Percentiles rank a stretch among this genome's conserved stretches.
Evolutionary conservation across 495 filamentous ascomycete species (phyloP).

Genomic region (Trichodelitschia bisporula): DNA sequence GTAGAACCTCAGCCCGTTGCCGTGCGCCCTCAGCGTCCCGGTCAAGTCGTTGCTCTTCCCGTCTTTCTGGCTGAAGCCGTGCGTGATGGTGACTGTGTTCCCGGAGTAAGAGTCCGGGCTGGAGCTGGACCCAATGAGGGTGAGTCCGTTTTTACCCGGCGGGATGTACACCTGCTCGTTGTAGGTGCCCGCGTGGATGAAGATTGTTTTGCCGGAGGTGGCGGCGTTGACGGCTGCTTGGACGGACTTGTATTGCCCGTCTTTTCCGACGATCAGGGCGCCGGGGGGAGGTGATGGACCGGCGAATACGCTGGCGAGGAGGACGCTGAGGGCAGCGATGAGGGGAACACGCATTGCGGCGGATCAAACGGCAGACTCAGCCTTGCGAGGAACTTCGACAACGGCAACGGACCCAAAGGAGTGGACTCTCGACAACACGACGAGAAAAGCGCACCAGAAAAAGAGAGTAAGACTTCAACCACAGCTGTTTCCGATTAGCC

Average conservation of each 20-base stretch:
- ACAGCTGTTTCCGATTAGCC: too few relatives aligned
- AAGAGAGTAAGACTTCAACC: too few relatives aligned
- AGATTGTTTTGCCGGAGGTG: slow-evolving; percentile 29
- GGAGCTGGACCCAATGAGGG: slow-evolving; percentile 36
- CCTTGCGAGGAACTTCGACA: too few relatives aligned
- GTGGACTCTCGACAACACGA: too few relatives aligned
- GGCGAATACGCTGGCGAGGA: too few relatives aligned
- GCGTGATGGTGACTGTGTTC: slow-evolving; percentile 35
- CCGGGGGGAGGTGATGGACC: too few relatives aligned
- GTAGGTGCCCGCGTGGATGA: slow-evolving; percentile 27
- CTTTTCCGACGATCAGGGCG: slow-evolving; percentile 25
- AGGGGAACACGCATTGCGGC: too few relatives aligned
- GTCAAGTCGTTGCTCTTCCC: slow-evolving; percentile 18
- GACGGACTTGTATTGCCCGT: slow-evolving; percentile 22
- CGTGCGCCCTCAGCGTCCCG: slow-evolving; percentile 28
- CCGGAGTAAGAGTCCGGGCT: slow-evolving; percentile 26
- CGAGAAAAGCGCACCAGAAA: too few relatives aligned
- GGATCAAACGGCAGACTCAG: neutral
- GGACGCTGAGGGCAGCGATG: too few relatives aligned
- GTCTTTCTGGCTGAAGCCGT: slow-evolving; percentile 18
- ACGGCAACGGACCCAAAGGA: too few relatives aligned
- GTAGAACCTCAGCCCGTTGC: slow-evolving; percentile 28
- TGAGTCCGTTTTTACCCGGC: slow-evolving; percentile 15
- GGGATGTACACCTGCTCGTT: slow-evolving; percentile 14
- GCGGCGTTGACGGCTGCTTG: slow-evolving; percentile 28